These are phyloP conservation scores for Byssothecium circinans DNA, from an alignment of 2,329 filamentous ascomycete genomes.

Conservation along the genomic window DNA sequence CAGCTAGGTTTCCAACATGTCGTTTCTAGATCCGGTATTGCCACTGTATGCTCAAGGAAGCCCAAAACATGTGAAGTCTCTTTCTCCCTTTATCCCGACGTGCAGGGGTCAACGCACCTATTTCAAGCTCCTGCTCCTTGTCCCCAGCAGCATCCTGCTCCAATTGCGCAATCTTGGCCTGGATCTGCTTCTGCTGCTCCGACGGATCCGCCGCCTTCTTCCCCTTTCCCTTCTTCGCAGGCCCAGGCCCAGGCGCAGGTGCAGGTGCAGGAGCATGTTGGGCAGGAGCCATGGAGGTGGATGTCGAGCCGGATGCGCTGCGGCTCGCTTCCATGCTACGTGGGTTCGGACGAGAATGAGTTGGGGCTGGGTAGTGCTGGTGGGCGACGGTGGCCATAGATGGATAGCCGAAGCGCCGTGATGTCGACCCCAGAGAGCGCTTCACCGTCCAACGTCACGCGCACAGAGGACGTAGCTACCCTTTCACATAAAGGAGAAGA, in stretches of 20 bases:
- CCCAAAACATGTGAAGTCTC: not conserved
- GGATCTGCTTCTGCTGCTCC: conserved; percentile 88
- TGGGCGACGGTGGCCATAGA: conserved; percentile 41
- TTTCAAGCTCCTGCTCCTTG: conserved; percentile 94
- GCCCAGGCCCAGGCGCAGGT: no score
- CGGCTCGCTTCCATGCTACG: conserved; percentile 47
- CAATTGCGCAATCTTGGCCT: conserved; percentile 91
- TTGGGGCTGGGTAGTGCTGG: conserved; percentile 36
- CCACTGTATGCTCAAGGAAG: no score
- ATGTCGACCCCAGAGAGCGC: not conserved
- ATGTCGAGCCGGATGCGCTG: conserved; percentile 43
- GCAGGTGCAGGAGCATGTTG: conserved; percentile 53
- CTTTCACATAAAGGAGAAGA: conserved; percentile 4
- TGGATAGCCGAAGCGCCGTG: conserved; percentile 5
- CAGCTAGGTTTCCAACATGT: conserved; percentile 16
- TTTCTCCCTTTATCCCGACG: not conserved
- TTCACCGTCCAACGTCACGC: not conserved
- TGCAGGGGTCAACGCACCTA: conserved; percentile 60
- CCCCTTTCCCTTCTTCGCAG: conserved; percentile 75
- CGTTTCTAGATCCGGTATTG: no score
- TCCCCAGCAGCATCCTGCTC: conserved; percentile 91
- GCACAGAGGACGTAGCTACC: not conserved
- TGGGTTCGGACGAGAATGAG: conserved; percentile 39
- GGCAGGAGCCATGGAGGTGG: conserved; percentile 48
- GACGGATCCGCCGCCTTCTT: conserved; percentile 84